These are phyloP conservation scores for Phalaenopsis hybrid DNA, from an alignment of 116 monocot species.

Conservation along the genomic window DNA sequence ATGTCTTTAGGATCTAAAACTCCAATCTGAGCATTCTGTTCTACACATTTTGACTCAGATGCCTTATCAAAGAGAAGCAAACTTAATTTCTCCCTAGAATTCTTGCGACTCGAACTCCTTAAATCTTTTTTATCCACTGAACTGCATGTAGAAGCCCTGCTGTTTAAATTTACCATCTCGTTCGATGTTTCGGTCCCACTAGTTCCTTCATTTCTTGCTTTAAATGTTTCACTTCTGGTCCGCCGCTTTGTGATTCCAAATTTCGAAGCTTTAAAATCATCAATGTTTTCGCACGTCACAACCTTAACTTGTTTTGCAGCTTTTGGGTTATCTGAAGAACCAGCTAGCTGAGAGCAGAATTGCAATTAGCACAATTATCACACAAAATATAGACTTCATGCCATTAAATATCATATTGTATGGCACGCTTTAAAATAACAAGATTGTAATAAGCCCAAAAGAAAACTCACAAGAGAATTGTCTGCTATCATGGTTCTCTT, in stretches of 20 bases:
- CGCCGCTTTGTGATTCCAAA: background rate
- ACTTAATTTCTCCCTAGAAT: background rate
- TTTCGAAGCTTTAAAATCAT: background rate
- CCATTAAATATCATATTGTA: background rate
- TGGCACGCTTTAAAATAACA: background rate
- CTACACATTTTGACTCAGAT: conserved; percentile 5
- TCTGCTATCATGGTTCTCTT: conserved; percentile 7
- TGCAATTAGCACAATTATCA: background rate
- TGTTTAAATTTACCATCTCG: background rate
- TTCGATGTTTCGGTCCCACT: background rate
- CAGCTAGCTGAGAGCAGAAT: conserved; percentile 4
- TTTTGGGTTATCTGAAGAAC: background rate
- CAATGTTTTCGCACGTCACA: background rate
- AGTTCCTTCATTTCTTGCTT: conserved; percentile 4
- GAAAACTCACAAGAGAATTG: conserved; percentile 19
- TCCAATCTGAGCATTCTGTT: background rate
- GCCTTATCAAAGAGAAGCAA: background rate
- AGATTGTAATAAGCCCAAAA: background rate
- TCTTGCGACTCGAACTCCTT: background rate
- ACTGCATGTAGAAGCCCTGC: background rate
- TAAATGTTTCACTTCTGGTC: conserved; percentile 2
- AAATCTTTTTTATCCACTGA: background rate
- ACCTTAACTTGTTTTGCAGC: conserved; percentile 1
- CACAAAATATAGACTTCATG: background rate
- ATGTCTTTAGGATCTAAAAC: conserved; percentile 5